Conservation (phyloP, 2,329 filamentous ascomycete species). For the Aspergillus udagawae region DNA sequence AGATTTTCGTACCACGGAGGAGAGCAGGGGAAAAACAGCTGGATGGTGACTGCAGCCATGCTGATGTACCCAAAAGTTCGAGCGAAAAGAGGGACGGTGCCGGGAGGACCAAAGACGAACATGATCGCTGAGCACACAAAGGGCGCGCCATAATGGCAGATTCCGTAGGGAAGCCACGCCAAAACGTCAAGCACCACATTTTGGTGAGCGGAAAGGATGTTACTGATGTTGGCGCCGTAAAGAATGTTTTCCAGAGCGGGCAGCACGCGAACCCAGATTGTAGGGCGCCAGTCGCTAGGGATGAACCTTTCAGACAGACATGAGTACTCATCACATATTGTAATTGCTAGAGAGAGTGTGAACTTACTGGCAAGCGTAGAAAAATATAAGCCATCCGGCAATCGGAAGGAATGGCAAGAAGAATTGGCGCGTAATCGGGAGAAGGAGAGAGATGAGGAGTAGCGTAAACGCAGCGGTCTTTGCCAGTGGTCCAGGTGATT, state of each 20-base stretch:
- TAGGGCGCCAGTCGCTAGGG: slow-evolving; percentile 78
- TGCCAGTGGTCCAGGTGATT: slow-evolving; percentile 68
- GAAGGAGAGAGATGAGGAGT: slow-evolving; percentile 65
- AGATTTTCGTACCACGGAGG: slow-evolving; percentile 96
- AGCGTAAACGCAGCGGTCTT: slow-evolving; percentile 70
- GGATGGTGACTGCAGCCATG: slow-evolving; percentile 79
- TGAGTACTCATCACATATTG: slow-evolving; percentile 14
- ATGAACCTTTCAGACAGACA: slow-evolving; percentile 65
- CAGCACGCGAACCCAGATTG: slow-evolving; percentile 92
- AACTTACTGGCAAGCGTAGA: slow-evolving; percentile 87
- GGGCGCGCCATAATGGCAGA: slow-evolving; percentile 84
- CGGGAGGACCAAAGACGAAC: slow-evolving; percentile 85
- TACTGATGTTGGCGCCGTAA: slow-evolving; percentile 92
- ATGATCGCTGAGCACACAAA: slow-evolving; percentile 72
- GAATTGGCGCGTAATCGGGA: slow-evolving; percentile 86
- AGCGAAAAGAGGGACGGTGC: slow-evolving; percentile 78
- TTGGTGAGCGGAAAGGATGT: slow-evolving; percentile 88
- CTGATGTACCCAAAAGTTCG: slow-evolving; percentile 91
- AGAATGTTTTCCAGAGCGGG: slow-evolving; percentile 94
- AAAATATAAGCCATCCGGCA: slow-evolving; percentile 82
- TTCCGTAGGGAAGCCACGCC: slow-evolving; percentile 89
- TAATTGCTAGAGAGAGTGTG: neutral
- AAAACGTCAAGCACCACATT: slow-evolving; percentile 78
- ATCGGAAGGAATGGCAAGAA: slow-evolving; percentile 83
- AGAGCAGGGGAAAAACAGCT: slow-evolving; percentile 87